These are phyloP conservation scores for Phytophthora citrophthora DNA, from an alignment of 352 stramenopile genomes.

Conservation along the genomic window DNA sequence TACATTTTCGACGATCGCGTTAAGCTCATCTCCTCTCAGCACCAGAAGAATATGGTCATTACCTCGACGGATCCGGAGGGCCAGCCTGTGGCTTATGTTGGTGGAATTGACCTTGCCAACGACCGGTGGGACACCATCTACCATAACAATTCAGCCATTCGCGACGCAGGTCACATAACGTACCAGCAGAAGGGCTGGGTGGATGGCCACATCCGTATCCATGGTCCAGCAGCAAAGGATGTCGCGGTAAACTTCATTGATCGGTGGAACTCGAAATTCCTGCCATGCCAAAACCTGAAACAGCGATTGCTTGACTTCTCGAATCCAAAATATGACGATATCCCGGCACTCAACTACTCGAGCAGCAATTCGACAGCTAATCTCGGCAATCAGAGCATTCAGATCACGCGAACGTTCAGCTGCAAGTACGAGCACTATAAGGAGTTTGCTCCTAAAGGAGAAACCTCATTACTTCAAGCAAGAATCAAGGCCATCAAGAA, in stretches of 20 bases:
- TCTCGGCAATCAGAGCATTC: conserved; percentile 31
- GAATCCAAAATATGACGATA: conserved; percentile 40
- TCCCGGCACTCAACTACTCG: conserved; percentile 7
- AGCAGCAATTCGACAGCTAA: conserved; percentile 10
- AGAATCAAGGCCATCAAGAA: conserved; percentile 31
- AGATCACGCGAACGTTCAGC: conserved; percentile 62
- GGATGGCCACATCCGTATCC: conserved; percentile 52
- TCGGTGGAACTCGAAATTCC: conserved; percentile 52
- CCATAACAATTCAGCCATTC: conserved; percentile 48
- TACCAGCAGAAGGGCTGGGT: conserved; percentile 57
- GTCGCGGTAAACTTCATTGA: conserved; percentile 56
- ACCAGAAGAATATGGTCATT: conserved; percentile 56
- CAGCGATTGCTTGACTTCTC: conserved; percentile 49
- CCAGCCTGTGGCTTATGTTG: conserved; percentile 47
- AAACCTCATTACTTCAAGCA: conserved; percentile 48
- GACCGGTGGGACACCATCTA: conserved; percentile 63
- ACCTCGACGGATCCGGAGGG: conserved; percentile 2
- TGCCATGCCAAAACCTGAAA: conserved; percentile 24
- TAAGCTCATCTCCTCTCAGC: conserved; percentile 39
- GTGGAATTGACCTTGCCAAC: conserved; percentile 52
- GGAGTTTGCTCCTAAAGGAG: conserved; percentile 51
- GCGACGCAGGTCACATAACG: conserved; percentile 36
- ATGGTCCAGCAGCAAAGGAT: conserved; percentile 47
- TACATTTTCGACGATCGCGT: conserved; percentile 65
- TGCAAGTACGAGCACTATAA: conserved; percentile 54